A percentile compares a stretch with the other conserved stretches of the same genome.
Evolutionary conservation across 345 rosid genomes (phyloP).

Genomic region (Linum trigynum): DNA sequence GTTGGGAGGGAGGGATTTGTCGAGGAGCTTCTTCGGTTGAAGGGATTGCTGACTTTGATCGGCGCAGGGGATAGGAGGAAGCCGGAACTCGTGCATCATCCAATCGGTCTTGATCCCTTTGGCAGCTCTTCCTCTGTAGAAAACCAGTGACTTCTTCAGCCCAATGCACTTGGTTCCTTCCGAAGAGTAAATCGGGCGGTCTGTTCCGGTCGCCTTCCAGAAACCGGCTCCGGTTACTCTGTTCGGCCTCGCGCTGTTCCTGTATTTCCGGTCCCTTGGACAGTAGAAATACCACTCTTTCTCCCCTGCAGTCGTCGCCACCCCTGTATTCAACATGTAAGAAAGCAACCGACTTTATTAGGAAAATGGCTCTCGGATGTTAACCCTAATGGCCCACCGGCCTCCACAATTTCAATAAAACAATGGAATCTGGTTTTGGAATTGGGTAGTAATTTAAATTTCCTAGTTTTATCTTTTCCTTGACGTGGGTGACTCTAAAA

Average conservation of each 20-base stretch:
- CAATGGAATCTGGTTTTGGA: not conserved
- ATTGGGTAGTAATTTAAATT: not conserved
- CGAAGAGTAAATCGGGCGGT: slow-evolving; percentile 82
- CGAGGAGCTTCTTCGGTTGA: slow-evolving; percentile 41
- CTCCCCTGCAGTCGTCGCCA: slow-evolving; percentile 56
- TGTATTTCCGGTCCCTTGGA: slow-evolving; percentile 82
- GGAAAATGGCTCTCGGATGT: too few relatives aligned
- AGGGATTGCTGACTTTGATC: not conserved
- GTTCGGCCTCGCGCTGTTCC: slow-evolving; percentile 87
- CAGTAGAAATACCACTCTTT: slow-evolving; percentile 95
- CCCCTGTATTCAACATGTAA: slow-evolving; percentile 29
- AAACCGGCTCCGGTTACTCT: slow-evolving; percentile 91
- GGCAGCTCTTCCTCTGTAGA: slow-evolving; percentile 89
- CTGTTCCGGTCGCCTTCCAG: slow-evolving; percentile 97
- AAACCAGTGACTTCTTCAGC: slow-evolving; percentile 82
- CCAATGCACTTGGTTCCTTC: slow-evolving; percentile 74
- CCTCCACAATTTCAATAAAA: not conserved
- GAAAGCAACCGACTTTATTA: not conserved
- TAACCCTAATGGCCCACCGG: too few relatives aligned
- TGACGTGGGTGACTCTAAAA: too few relatives aligned
- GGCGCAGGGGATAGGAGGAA: slow-evolving; percentile 58
- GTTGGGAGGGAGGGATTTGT: slow-evolving; percentile 53
- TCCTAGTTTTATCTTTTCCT: not conserved
- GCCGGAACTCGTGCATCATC: slow-evolving; percentile 99
- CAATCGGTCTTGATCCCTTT: slow-evolving; percentile 91